Conservation (phyloP, 352 stramenopile species). For the Elongisporangium anandrum region DNA sequence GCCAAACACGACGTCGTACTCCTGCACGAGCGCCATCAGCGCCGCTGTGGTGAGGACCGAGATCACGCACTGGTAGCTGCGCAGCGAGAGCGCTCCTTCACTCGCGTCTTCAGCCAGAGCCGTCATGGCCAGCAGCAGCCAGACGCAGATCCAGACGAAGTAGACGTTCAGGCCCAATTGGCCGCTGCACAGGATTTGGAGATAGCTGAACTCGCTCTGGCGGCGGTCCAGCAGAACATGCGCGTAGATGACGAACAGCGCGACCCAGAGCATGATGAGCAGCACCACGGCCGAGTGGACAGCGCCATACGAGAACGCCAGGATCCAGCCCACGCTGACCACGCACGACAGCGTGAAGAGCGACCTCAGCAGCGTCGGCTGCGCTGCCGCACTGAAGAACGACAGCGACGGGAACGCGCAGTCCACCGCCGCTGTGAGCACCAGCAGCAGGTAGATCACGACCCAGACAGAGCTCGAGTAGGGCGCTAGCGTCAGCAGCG, state of each 20-base stretch:
- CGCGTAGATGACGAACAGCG: conserved; percentile 52
- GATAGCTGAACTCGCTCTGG: conserved; percentile 35
- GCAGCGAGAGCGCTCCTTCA: conserved; percentile 43
- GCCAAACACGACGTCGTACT: conserved; percentile 51
- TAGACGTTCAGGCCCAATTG: conserved; percentile 68
- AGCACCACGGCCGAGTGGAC: conserved; percentile 49
- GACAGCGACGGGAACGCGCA: conserved; percentile 58
- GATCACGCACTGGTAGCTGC: conserved; percentile 51
- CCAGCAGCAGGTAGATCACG: conserved; percentile 71
- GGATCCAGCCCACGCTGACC: conserved; percentile 69
- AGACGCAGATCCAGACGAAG: conserved; percentile 66
- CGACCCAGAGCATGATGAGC: conserved; percentile 57
- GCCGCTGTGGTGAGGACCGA: conserved; percentile 49
- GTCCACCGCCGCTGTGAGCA: conserved; percentile 53
- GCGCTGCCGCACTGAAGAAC: conserved; percentile 37
- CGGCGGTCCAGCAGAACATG: conserved; percentile 41
- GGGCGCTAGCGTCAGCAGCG: conserved; percentile 66
- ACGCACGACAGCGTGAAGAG: conserved; percentile 62
- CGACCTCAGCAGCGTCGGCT: conserved; percentile 39
- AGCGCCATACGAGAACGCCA: conserved; percentile 61
- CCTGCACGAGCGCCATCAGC: conserved; percentile 51
- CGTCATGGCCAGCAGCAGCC: conserved; percentile 42
- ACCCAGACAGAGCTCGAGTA: conserved; percentile 80
- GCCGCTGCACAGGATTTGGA: conserved; percentile 42
- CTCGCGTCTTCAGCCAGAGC: conserved; percentile 37